A percentile compares a stretch with the other conserved stretches of the same genome.
Evolutionary conservation across 345 rosid genomes (phyloP).

Genomic region (Cardiospermum halicacabum): DNA sequence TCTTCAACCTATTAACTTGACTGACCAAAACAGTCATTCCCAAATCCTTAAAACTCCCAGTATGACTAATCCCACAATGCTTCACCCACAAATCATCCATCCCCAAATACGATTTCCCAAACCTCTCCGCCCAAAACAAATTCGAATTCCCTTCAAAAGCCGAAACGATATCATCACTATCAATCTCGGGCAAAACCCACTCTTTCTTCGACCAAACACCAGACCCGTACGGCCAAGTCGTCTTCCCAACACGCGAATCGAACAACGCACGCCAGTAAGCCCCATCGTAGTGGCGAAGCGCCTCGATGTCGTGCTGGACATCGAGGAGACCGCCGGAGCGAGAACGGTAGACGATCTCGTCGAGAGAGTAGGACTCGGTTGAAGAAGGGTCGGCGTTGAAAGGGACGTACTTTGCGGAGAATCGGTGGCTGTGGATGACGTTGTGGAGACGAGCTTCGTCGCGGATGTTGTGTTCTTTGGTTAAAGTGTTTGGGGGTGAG

Average conservation of each 20-base stretch:
- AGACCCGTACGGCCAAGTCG: conserved; percentile 44
- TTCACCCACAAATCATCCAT: conserved; percentile 52
- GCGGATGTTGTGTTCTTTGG: conserved; percentile 25
- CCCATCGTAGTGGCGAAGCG: conserved; percentile 35
- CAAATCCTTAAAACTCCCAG: conserved; percentile 46
- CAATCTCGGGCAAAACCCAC: conserved; percentile 43
- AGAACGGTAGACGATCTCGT: conserved; percentile 46
- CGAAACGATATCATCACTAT: conserved; percentile 47
- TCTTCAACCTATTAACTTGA: conserved; percentile 41
- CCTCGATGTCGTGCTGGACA: conserved; percentile 42
- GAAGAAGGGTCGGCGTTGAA: conserved; percentile 32
- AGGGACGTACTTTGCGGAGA: conserved; percentile 58
- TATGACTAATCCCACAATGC: conserved; percentile 50
- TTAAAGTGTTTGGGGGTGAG: not conserved
- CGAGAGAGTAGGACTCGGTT: conserved; percentile 40
- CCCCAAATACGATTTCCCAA: conserved; percentile 37
- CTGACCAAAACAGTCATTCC: conserved; percentile 51
- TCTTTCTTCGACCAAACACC: conserved; percentile 54
- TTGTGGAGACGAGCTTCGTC: conserved; percentile 48
- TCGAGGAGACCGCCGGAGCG: conserved; percentile 45
- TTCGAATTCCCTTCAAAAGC: conserved; percentile 71
- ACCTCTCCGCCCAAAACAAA: conserved; percentile 66
- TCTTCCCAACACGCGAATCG: conserved; percentile 43
- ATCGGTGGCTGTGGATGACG: conserved; percentile 16
- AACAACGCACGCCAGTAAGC: conserved; percentile 35